Percentiles rank a stretch among this genome's conserved stretches.
Evolutionary conservation across 2,329 filamentous ascomycete genomes (phyloP).

Genomic region (Colletotrichum sp.): DNA sequence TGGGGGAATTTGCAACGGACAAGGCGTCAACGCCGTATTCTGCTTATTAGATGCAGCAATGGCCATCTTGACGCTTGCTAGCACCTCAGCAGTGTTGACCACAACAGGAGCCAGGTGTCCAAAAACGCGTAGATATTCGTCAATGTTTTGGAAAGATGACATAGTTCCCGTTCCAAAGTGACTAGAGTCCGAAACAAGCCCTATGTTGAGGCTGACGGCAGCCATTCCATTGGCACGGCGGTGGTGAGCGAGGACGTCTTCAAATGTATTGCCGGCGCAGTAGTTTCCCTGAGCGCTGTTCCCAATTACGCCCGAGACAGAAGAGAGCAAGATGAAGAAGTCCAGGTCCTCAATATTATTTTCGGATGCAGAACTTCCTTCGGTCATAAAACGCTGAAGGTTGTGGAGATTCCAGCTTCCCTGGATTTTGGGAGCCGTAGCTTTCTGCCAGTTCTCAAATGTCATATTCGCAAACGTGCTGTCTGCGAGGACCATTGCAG

Average conservation of each 20-base stretch:
- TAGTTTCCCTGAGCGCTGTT: conserved; percentile 23
- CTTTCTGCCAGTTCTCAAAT: conserved; percentile 10
- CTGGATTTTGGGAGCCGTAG: conserved; percentile 19
- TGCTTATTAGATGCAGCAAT: background rate
- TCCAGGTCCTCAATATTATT: background rate
- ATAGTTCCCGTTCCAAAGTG: conserved; percentile 58
- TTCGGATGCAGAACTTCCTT: background rate
- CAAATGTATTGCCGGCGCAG: conserved; percentile 23
- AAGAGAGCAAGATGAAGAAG: conserved; percentile 25
- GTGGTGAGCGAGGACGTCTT: conserved; percentile 21
- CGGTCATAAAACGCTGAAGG: background rate
- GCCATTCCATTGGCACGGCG: background rate
- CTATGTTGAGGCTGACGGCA: background rate
- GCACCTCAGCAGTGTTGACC: background rate
- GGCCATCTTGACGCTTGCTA: background rate
- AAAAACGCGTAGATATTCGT: conserved; percentile 45
- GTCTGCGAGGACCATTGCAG: conserved; percentile 33
- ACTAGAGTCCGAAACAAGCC: conserved; percentile 21
- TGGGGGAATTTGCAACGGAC: background rate
- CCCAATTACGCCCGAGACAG: conserved; percentile 22
- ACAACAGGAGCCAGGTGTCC: background rate
- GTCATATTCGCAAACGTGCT: conserved; percentile 20
- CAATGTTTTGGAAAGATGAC: conserved; percentile 51
- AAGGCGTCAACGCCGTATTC: background rate
- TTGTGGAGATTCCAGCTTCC: conserved; percentile 22